A percentile compares a stretch with the other conserved stretches of the same genome.
Evolutionary conservation across 139 green algal species (phyloP).

Genomic region (Chlamydomonas eustigma): DNA sequence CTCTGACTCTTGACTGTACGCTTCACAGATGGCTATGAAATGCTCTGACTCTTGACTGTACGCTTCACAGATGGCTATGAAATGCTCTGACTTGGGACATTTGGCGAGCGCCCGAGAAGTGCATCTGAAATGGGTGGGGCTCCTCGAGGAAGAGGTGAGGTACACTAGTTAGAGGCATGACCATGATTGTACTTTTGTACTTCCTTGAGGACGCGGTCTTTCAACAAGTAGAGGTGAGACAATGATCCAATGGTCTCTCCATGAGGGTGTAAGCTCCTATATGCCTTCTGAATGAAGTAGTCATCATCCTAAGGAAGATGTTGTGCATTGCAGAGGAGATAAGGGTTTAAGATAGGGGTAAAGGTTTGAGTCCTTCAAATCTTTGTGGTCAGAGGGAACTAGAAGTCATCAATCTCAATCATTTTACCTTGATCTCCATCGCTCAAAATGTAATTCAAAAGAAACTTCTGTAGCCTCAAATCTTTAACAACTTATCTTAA

Average conservation of each 20-base stretch:
- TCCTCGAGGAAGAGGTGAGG: conserved; percentile 45
- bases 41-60: background rate
- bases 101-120: conserved; percentile 33
- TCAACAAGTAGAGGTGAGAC: background rate
- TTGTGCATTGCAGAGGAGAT: too few relatives aligned
- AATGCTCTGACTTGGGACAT: conserved; percentile 47
- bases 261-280: background rate
- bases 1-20: background rate
- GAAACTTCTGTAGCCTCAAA: too few relatives aligned
- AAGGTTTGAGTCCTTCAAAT: too few relatives aligned
- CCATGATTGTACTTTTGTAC: background rate
- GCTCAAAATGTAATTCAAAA: too few relatives aligned
- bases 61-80: conserved; percentile 17
- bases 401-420: too few relatives aligned
- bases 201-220: background rate
- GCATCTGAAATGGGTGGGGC: conserved; percentile 55
- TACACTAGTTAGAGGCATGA: background rate
- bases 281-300: too few relatives aligned
- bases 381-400: too few relatives aligned
- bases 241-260: background rate
- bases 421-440: too few relatives aligned
- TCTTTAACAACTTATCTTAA: too few relatives aligned
- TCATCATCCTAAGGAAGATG: too few relatives aligned
- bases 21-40: conserved; percentile 36
- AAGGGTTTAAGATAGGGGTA: too few relatives aligned